Conservation (phyloP, 768 basidiomycete genomes). For the Peribolospora kevripleyi region DNA sequence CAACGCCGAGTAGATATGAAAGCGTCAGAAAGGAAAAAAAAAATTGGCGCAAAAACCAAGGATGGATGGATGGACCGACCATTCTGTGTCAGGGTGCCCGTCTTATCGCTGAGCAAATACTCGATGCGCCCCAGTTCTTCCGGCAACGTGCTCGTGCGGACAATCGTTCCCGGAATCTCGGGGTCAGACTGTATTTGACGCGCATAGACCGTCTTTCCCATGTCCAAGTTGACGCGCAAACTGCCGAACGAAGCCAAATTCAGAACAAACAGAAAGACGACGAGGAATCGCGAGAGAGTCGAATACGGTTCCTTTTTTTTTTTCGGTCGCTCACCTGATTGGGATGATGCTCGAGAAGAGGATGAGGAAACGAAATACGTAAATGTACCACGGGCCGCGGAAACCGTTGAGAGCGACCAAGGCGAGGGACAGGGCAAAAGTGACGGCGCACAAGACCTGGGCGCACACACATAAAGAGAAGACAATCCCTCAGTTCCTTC, state of each 20-base stretch:
- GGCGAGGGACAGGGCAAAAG: constrained; percentile 68
- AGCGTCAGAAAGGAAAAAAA: not conserved
- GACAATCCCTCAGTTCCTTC: not conserved
- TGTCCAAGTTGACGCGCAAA: constrained; percentile 94
- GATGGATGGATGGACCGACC: constrained; percentile 27
- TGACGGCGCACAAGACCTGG: constrained; percentile 81
- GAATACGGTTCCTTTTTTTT: not conserved
- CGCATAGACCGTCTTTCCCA: constrained; percentile 97
- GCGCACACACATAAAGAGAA: no score
- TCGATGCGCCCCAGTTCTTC: constrained; percentile 90
- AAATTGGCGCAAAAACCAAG: not conserved
- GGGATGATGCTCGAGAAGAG: constrained; percentile 97
- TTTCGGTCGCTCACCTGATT: constrained; percentile 44
- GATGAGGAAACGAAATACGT: constrained; percentile 87
- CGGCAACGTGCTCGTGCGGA: constrained; percentile 87
- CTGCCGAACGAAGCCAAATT: constrained; percentile 22
- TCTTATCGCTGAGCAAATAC: constrained; percentile 90
- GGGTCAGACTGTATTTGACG: constrained; percentile 78
- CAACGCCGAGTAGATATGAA: not conserved
- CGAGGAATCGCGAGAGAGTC: not conserved
- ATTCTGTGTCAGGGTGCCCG: constrained; percentile 90
- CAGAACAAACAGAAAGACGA: not conserved
- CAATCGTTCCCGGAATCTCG: constrained; percentile 87
- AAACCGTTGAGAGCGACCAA: constrained; percentile 93
- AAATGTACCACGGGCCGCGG: constrained; percentile 83